These are phyloP conservation scores for Lyophyllum shimeji DNA, from an alignment of 768 basidiomycete species.

Conservation along the genomic window DNA sequence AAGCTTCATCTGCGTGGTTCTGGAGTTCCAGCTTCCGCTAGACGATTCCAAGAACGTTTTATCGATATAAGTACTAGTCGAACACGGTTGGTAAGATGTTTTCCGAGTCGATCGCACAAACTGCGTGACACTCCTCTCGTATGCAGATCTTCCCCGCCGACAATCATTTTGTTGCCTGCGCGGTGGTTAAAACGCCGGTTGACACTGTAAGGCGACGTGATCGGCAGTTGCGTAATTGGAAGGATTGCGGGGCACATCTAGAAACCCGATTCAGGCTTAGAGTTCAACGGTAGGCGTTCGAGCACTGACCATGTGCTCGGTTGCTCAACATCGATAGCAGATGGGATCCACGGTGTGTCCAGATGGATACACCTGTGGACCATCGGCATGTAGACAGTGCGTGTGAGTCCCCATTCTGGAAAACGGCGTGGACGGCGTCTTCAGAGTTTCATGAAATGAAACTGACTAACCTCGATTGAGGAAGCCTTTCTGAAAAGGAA, in stretches of 20 bases:
- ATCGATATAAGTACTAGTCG: neutral
- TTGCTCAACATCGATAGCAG: neutral
- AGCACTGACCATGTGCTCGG: conserved; percentile 4
- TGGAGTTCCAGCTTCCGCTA: neutral
- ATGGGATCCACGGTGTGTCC: conserved; percentile 6
- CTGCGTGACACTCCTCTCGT: neutral
- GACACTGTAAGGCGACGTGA: conserved; percentile 16
- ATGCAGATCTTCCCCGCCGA: conserved; percentile 11
- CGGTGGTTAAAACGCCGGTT: conserved; percentile 12
- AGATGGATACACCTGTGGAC: neutral
- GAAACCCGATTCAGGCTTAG: conserved; percentile 12
- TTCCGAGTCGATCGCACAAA: neutral
- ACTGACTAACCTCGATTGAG: conserved; percentile 10
- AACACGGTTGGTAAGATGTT: neutral
- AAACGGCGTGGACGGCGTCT: conserved; percentile 5
- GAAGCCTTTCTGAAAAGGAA: conserved; percentile 18
- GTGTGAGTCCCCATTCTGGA: conserved; percentile 10
- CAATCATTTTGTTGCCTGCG: conserved; percentile 8
- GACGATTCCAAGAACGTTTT: neutral
- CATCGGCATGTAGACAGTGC: conserved; percentile 2
- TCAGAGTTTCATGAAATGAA: neutral
- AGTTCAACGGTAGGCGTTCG: conserved; percentile 2
- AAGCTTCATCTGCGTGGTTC: conserved; percentile 6
- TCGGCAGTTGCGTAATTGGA: conserved; percentile 20
- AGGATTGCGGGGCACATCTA: conserved; percentile 15